These are phyloP conservation scores for Salvia hispanica DNA, from an alignment of 257 asterid genomes.

Conservation along the genomic window DNA sequence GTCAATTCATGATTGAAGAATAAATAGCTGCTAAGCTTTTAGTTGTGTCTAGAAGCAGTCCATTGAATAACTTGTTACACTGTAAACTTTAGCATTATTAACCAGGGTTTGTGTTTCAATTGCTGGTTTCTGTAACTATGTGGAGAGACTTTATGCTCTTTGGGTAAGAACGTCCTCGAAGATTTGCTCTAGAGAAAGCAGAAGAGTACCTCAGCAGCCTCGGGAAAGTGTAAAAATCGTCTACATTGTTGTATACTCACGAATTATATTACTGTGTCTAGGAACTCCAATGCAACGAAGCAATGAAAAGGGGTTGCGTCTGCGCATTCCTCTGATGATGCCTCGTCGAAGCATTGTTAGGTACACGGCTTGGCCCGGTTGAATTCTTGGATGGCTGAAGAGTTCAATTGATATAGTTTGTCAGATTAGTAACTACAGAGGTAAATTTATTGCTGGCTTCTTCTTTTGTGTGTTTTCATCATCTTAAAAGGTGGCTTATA, in stretches of 20 bases:
- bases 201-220: neutral
- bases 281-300: neutral
- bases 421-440: neutral
- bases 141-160: neutral
- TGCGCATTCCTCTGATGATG: too few species aligned
- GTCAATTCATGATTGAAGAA: neutral
- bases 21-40: neutral
- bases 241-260: neutral
- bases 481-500: conserved; percentile 10
- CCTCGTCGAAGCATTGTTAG: neutral
- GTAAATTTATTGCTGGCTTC: conserved; percentile 1
- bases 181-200: neutral
- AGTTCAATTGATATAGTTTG: neutral
- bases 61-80: neutral
- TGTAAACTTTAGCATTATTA: neutral
- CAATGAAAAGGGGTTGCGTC: too few species aligned
- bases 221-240: too few species aligned
- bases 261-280: neutral
- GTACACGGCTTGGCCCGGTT: neutral
- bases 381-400: neutral
- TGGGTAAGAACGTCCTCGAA: neutral
- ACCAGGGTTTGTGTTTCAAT: neutral
- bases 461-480: neutral
- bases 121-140: conserved; percentile 19
- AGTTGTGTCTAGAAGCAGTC: neutral